Percentiles rank a stretch among this genome's conserved stretches.
Conservation (phyloP, 768 basidiomycete species). For the Mycena crocata region DNA sequence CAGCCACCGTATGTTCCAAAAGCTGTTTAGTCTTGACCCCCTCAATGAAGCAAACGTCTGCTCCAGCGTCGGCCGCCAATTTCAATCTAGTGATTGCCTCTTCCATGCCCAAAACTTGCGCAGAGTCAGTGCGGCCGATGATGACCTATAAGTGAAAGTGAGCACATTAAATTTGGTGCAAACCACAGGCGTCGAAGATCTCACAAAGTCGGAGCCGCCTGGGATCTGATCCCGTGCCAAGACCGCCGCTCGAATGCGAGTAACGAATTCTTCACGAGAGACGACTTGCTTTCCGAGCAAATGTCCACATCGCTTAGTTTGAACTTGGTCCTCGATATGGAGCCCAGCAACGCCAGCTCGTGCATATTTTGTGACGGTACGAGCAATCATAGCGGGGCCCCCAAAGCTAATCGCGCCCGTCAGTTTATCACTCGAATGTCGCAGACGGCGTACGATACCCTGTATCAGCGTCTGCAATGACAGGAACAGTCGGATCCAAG, state of each 20-base stretch:
- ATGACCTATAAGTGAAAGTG: conserved; percentile 58
- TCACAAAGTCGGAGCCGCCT: conserved; percentile 79
- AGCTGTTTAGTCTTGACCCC: conserved; percentile 78
- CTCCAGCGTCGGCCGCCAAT: conserved; percentile 78
- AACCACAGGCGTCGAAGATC: conserved; percentile 27
- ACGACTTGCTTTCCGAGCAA: conserved; percentile 86
- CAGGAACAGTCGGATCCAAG: conserved; percentile 56
- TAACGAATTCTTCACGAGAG: conserved; percentile 79
- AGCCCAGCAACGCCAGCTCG: conserved; percentile 62
- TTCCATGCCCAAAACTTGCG: conserved; percentile 84
- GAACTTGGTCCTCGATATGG: conserved; percentile 69
- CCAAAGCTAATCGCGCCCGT: conserved; percentile 51
- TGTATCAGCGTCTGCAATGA: conserved; percentile 70
- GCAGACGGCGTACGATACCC: conserved; percentile 45
- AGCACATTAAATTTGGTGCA: neutral
- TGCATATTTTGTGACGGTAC: conserved; percentile 63
- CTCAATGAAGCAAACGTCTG: conserved; percentile 87
- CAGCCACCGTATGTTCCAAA: conserved; percentile 71
- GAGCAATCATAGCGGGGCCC: conserved; percentile 66
- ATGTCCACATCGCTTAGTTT: conserved; percentile 71
- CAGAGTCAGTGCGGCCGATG: conserved; percentile 82
- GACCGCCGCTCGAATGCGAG: conserved; percentile 81
- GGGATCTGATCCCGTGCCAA: conserved; percentile 82
- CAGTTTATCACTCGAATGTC: neutral
- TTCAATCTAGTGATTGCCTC: conserved; percentile 75